Conservation (phyloP, 2,329 filamentous ascomycete species). For the Dactylellina cionopaga region DNA sequence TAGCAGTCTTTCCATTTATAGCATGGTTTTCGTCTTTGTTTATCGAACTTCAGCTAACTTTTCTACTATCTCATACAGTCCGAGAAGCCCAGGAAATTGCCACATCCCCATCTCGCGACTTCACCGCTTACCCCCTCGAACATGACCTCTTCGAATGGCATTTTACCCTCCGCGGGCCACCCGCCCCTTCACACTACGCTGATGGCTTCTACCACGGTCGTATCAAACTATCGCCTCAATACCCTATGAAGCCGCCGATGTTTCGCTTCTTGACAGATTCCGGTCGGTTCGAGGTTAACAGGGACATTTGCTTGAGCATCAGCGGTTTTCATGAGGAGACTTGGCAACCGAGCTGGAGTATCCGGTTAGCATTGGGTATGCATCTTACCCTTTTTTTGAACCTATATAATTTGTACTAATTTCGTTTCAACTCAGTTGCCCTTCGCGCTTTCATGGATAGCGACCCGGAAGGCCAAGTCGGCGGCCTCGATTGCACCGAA, state of each 20-base stretch:
- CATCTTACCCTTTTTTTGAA: too few species aligned
- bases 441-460: conserved; percentile 94
- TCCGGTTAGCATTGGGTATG: conserved; percentile 78
- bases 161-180: conserved; percentile 93
- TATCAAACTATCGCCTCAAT: conserved; percentile 87
- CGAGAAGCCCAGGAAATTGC: conserved; percentile 91
- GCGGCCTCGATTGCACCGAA: conserved; percentile 81
- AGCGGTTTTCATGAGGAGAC: conserved; percentile 96
- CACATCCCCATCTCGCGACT: conserved; percentile 81
- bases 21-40: too few species aligned
- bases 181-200: conserved; percentile 78
- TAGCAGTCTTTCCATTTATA: conserved; percentile 41
- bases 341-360: conserved; percentile 98
- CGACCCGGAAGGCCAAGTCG: conserved; percentile 85
- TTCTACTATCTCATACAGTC: conserved; percentile 64
- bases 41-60: conserved; percentile 26
- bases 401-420: too few species aligned
- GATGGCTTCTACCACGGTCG: conserved; percentile 92
- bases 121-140: conserved; percentile 84
- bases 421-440: too few species aligned
- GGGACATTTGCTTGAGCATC: conserved; percentile 95
- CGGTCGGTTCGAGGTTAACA: conserved; percentile 93
- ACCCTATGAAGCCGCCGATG: conserved; percentile 90
- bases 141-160: conserved; percentile 97
- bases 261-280: conserved; percentile 94